Conservation (phyloP, 23 red algal genomes). For the Gracilaria caudata region DNA sequence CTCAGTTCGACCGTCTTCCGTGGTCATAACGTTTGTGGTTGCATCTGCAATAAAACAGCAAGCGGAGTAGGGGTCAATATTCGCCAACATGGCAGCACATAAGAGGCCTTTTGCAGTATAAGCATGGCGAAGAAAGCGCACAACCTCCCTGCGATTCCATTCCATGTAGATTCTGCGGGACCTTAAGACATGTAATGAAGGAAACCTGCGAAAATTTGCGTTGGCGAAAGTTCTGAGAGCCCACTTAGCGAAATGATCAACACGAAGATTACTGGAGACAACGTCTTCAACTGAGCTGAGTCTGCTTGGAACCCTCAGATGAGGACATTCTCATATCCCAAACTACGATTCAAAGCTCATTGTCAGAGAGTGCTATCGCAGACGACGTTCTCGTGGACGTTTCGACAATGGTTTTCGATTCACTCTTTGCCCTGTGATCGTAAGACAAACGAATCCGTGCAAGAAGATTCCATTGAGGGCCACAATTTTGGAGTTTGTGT, state of each 20-base stretch:
- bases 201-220: neutral
- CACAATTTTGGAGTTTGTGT: too few relatives aligned
- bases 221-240: neutral
- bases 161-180: neutral
- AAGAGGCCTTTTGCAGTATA: neutral
- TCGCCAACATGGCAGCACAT: neutral
- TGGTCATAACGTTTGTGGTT: neutral
- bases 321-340: too few relatives aligned
- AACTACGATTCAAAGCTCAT: too few relatives aligned
- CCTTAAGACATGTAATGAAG: neutral
- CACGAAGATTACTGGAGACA: neutral
- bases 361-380: too few relatives aligned
- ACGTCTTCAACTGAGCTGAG: neutral
- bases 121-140: neutral
- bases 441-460: too few relatives aligned
- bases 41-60: neutral
- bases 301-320: too few relatives aligned
- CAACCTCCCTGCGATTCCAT: neutral
- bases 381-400: too few relatives aligned
- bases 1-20: neutral
- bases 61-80: neutral
- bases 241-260: neutral
- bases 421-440: too few relatives aligned
- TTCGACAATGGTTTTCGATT: too few relatives aligned
- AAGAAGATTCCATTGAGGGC: too few relatives aligned